These are phyloP conservation scores for Sugiyamaella novakii DNA, from an alignment of 1,139 yeast genomes.

Conservation along the genomic window DNA sequence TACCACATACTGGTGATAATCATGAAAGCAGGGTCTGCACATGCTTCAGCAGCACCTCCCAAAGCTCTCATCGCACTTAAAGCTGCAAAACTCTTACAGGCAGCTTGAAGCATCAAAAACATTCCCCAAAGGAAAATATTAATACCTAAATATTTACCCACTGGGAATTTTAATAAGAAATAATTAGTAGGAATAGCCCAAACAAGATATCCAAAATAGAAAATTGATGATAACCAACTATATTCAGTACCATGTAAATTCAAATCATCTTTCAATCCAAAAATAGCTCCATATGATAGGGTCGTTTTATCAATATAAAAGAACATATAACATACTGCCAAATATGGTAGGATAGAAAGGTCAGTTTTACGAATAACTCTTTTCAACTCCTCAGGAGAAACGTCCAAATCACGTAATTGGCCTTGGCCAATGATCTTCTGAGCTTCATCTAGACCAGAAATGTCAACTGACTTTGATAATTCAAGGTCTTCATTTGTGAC, in stretches of 20 bases:
- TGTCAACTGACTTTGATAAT: conserved; percentile 8
- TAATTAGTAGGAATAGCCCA: conserved; percentile 58
- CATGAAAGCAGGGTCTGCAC: conserved; percentile 54
- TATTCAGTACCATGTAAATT: conserved; percentile 46
- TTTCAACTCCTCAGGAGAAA: conserved; percentile 31
- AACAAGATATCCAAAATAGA: conserved; percentile 55
- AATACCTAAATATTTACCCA: conserved; percentile 53
- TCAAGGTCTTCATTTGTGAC: conserved; percentile 9
- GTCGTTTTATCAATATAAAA: conserved; percentile 70
- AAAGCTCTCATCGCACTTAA: conserved; percentile 55
- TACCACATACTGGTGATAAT: conserved; percentile 60
- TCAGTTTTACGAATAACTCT: conserved; percentile 52
- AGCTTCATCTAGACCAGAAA: conserved; percentile 14
- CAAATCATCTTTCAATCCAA: conserved; percentile 53
- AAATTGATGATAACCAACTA: conserved; percentile 62
- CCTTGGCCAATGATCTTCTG: conserved; percentile 16
- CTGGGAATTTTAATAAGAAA: conserved; percentile 55
- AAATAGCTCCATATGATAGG: conserved; percentile 60
- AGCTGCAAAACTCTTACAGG: conserved; percentile 48
- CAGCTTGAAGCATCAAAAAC: conserved; percentile 51
- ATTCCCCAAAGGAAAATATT: conserved; percentile 55
- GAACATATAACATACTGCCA: conserved; percentile 54
- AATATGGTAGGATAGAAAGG: conserved; percentile 53
- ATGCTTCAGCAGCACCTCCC: conserved; percentile 58
- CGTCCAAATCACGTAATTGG: conserved; percentile 15